These are phyloP conservation scores for Helianthus annuus DNA, from an alignment of 129 eudicot genomes.

Conservation along the genomic window DNA sequence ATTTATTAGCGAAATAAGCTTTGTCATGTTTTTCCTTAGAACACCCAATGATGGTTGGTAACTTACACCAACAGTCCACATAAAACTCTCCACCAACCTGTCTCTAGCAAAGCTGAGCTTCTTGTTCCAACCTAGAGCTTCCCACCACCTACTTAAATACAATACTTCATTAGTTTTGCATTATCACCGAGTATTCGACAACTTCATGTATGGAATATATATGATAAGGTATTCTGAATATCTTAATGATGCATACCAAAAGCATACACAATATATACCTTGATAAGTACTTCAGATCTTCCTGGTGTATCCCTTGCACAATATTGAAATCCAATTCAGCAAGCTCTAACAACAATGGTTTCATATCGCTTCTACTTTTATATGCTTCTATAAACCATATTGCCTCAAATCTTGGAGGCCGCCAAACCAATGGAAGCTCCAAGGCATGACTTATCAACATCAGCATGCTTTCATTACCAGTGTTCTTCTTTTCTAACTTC, in stretches of 20 bases:
- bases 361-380: slow-evolving; percentile 8
- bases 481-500: not conserved
- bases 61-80: not conserved
- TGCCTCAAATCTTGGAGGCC: slow-evolving; percentile 26
- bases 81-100: slow-evolving; percentile 9
- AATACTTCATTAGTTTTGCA: not conserved
- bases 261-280: slow-evolving; percentile 18
- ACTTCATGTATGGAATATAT: not conserved
- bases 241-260: not conserved
- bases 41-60: not conserved
- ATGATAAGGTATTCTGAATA: not conserved
- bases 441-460: slow-evolving; percentile 34
- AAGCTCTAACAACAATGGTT: slow-evolving; percentile 25
- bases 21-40: not conserved
- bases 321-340: slow-evolving; percentile 38
- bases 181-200: not conserved
- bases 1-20: not conserved
- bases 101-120: slow-evolving; percentile 5
- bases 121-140: slow-evolving; percentile 3
- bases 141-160: slow-evolving; percentile 13
- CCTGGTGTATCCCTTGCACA: slow-evolving; percentile 31
- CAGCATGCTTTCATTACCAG: not conserved
- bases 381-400: slow-evolving; percentile 32
- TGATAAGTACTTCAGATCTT: slow-evolving; percentile 26
- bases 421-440: slow-evolving; percentile 29